Evolutionary conservation across 1,284 basidiomycete genomes (phyloP).

Genomic region (Irpex lacteus): DNA sequence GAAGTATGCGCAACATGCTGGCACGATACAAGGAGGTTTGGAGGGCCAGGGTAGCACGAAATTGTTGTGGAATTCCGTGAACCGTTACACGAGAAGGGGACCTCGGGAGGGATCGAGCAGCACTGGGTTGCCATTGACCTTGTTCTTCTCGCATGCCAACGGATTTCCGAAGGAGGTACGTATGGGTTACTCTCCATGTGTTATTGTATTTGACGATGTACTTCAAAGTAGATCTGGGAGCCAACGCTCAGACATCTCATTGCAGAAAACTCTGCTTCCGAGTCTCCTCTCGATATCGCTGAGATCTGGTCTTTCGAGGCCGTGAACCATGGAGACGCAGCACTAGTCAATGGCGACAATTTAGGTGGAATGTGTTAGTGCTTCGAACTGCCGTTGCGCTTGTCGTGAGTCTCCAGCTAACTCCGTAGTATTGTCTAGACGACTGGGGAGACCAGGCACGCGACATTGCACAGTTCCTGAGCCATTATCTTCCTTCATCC

Average conservation of each 20-base stretch:
- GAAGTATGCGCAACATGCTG: conserved; percentile 24
- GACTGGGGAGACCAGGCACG: conserved; percentile 51
- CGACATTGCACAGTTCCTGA: conserved; percentile 48
- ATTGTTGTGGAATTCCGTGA: conserved; percentile 31
- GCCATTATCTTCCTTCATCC: conserved; percentile 36
- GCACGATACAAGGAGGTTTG: conserved; percentile 18
- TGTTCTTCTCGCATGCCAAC: conserved; percentile 34
- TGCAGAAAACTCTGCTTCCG: conserved; percentile 14
- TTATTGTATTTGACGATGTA: conserved; percentile 32
- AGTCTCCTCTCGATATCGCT: conserved; percentile 31
- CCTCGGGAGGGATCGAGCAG: conserved; percentile 14
- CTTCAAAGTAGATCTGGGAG: conserved; percentile 32
- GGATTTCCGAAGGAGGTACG: conserved; percentile 34
- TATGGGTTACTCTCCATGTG: conserved; percentile 34
- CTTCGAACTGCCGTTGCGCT: background rate
- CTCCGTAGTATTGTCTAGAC: conserved; percentile 26
- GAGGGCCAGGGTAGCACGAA: conserved; percentile 14
- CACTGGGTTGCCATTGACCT: conserved; percentile 29
- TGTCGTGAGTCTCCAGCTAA: background rate
- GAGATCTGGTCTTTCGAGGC: conserved; percentile 61
- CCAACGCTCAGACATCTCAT: conserved; percentile 25
- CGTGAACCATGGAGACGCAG: conserved; percentile 53
- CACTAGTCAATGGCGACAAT: conserved; percentile 43
- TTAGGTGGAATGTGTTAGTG: conserved; percentile 45
- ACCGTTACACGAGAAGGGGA: conserved; percentile 28